A percentile compares a stretch with the other conserved stretches of the same genome.
Evolutionary conservation across 129 eudicot genomes (phyloP).

Genomic region (Tagetes patula): DNA sequence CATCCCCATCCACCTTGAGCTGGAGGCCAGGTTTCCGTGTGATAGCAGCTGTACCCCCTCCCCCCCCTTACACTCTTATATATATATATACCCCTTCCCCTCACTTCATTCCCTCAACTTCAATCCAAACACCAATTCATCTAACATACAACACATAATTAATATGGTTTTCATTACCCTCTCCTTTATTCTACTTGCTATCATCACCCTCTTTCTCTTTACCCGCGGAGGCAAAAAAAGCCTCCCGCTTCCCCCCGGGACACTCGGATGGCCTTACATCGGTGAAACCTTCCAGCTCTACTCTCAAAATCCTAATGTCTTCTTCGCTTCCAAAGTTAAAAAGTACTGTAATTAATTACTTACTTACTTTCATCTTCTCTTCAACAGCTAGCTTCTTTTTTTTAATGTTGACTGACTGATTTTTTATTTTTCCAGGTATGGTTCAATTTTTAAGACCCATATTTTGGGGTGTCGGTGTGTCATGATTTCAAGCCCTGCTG

Average conservation of each 20-base stretch:
- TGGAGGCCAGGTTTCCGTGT: slow-evolving; percentile 77
- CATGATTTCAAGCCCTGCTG: slow-evolving; percentile 90
- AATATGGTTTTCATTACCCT: slow-evolving; percentile 53
- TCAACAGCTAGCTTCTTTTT: no score
- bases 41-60: slow-evolving; percentile 40
- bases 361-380: no score
- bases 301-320: slow-evolving; percentile 85
- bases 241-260: slow-evolving; percentile 86
- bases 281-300: slow-evolving; percentile 94
- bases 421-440: slow-evolving; percentile 45
- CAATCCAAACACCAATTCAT: slow-evolving; percentile 11
- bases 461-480: slow-evolving; percentile 91
- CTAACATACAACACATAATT: not conserved
- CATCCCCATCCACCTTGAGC: slow-evolving; percentile 40
- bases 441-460: slow-evolving; percentile 85
- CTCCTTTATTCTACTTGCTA: slow-evolving; percentile 17
- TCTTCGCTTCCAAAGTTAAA: slow-evolving; percentile 84
- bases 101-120: slow-evolving; percentile 10
- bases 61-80: not conserved
- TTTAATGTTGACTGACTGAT: no score
- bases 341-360: slow-evolving; percentile 34
- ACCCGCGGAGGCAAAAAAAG: slow-evolving; percentile 37
- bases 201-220: slow-evolving; percentile 34
- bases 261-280: slow-evolving; percentile 91
- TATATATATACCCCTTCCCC: not conserved